Evolutionary conservation across 2,329 filamentous ascomycete genomes (phyloP).

Genomic region (Fusarium pseudocircinatum): DNA sequence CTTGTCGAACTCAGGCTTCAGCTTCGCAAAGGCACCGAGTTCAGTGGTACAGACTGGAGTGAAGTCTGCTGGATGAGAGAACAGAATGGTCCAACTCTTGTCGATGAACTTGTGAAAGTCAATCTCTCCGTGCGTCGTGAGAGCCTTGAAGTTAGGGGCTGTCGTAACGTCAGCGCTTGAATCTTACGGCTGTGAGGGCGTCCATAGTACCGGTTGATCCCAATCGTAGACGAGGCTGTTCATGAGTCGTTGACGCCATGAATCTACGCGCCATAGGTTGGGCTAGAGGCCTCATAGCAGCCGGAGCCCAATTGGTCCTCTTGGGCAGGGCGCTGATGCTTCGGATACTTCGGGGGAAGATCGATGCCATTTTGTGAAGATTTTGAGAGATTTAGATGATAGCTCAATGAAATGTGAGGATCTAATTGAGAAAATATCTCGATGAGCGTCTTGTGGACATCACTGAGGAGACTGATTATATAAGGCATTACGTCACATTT

Average conservation of each 20-base stretch:
- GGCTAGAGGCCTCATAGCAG: neutral
- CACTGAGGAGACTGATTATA: neutral
- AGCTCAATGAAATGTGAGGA: rapidly evolving
- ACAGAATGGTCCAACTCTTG: neutral
- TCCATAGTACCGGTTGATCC: neutral
- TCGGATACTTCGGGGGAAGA: neutral
- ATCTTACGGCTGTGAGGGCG: too few relatives aligned
- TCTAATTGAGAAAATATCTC: too few relatives aligned
- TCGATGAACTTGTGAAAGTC: slow-evolving; percentile 9
- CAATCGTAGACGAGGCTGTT: neutral
- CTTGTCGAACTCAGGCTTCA: neutral
- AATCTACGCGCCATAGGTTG: neutral
- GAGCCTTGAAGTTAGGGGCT: slow-evolving; percentile 1
- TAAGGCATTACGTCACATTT: neutral
- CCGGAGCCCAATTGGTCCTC: neutral
- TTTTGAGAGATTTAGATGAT: rapidly evolving
- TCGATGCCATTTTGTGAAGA: neutral
- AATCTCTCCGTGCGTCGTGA: neutral
- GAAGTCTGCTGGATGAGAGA: slow-evolving; percentile 1
- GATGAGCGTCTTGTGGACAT: too few relatives aligned
- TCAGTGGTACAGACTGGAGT: slow-evolving; percentile 1
- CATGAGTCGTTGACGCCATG: neutral
- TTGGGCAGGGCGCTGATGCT: neutral
- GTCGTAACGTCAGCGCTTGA: rapidly evolving
- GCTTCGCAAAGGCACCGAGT: neutral